Conservation (phyloP, 345 rosid genomes). For the Citrus trifoliata region DNA sequence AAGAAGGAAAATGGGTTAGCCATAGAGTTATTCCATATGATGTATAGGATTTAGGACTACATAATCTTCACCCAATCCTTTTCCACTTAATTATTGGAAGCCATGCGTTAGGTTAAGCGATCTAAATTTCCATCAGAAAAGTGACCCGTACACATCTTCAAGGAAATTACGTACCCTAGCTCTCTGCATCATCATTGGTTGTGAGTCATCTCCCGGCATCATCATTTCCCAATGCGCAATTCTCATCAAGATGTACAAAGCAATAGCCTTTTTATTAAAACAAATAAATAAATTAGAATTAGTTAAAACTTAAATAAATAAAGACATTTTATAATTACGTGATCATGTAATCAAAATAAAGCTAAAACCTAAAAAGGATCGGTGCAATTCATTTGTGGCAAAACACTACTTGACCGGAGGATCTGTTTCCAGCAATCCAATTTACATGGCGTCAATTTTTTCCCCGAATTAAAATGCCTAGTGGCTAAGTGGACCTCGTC, state of each 20-base stretch:
- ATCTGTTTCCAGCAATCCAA: background rate
- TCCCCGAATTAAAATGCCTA: background rate
- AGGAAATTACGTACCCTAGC: background rate
- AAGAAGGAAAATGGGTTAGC: background rate
- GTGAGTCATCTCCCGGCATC: background rate
- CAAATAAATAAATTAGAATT: background rate
- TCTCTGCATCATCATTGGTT: background rate
- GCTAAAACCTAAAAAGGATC: background rate
- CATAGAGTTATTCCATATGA: background rate
- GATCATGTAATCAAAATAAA: background rate
- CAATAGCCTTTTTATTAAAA: background rate
- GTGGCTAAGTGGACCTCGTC: conserved; percentile 28
- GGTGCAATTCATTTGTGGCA: conserved; percentile 24
- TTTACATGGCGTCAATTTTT: background rate
- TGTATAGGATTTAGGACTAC: background rate
- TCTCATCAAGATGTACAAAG: background rate
- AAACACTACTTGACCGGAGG: background rate
- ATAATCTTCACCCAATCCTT: background rate
- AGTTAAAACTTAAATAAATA: background rate
- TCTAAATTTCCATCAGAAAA: too few species aligned
- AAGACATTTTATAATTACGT: background rate
- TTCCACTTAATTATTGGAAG: too few species aligned
- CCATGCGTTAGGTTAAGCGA: too few species aligned
- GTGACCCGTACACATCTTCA: too few species aligned
- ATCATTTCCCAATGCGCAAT: conserved; percentile 2